Percentiles rank a stretch among this genome's conserved stretches.
Conservation (phyloP, 2,329 filamentous ascomycete genomes). For the Didymella pinodella region DNA sequence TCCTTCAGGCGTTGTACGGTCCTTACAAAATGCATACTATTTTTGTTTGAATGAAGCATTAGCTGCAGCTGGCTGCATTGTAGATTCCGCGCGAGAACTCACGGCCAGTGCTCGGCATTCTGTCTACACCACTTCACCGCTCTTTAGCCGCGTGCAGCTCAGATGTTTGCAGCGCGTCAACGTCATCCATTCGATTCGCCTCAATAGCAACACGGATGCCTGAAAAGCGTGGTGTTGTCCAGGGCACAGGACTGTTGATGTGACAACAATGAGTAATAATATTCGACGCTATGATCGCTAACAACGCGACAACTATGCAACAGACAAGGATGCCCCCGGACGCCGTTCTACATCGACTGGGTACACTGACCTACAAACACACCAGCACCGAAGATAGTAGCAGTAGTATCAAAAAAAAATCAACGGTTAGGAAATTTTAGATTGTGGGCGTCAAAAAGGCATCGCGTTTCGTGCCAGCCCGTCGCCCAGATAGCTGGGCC, state of each 20-base stretch:
- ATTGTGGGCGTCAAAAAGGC: slow-evolving; percentile 16
- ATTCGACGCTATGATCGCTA: slow-evolving; percentile 20
- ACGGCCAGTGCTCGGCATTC: slow-evolving; percentile 18
- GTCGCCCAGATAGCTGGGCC: slow-evolving; percentile 36
- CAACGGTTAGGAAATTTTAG: neutral
- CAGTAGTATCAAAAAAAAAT: neutral
- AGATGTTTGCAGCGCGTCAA: neutral
- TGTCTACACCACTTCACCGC: slow-evolving; percentile 11
- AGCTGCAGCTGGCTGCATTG: neutral
- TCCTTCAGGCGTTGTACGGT: slow-evolving; percentile 11
- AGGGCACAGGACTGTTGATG: slow-evolving; percentile 1
- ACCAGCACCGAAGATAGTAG: slow-evolving; percentile 2
- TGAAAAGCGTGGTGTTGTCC: slow-evolving; percentile 22
- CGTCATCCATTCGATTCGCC: neutral
- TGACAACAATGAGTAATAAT: slow-evolving; percentile 23
- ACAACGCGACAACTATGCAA: slow-evolving; percentile 23
- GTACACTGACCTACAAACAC: slow-evolving; percentile 11
- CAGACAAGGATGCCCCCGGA: slow-evolving; percentile 19
- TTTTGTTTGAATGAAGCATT: neutral
- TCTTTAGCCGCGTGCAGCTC: slow-evolving; percentile 11
- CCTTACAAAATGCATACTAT: slow-evolving; percentile 6
- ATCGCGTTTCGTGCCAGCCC: slow-evolving; percentile 28
- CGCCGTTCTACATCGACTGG: slow-evolving; percentile 10
- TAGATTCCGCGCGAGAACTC: neutral
- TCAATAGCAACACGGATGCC: slow-evolving; percentile 7